These are phyloP conservation scores for Marasmius oreades DNA, from an alignment of 1,284 basidiomycete genomes.

Conservation along the genomic window DNA sequence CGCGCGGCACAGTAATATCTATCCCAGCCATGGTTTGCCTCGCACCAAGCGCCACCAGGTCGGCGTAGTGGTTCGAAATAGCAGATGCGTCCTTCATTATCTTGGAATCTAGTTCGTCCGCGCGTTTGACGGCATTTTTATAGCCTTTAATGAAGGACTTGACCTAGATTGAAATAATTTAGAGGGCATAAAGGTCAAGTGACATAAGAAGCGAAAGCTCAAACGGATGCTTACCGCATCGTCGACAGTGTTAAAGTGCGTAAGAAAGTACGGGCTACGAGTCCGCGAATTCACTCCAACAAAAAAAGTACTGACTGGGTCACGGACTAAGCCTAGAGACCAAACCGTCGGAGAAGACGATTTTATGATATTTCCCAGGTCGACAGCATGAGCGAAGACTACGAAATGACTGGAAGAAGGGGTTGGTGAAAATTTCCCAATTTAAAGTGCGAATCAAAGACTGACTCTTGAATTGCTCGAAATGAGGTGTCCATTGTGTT, in stretches of 20 bases:
- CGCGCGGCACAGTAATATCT: slow-evolving; percentile 16
- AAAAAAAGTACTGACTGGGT: background rate
- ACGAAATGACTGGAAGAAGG: background rate
- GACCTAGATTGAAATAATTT: background rate
- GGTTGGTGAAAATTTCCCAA: background rate
- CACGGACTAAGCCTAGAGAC: background rate
- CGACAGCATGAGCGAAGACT: background rate
- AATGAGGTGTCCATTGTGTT: background rate
- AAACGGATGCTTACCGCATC: background rate
- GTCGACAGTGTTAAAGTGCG: background rate
- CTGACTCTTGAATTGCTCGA: background rate
- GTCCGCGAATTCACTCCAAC: too few relatives aligned
- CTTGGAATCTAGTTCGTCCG: slow-evolving; percentile 6
- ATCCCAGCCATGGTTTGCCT: slow-evolving; percentile 33
- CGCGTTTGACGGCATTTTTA: slow-evolving; percentile 2
- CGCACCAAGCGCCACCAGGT: slow-evolving; percentile 33
- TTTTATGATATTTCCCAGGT: background rate
- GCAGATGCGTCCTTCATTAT: slow-evolving; percentile 5
- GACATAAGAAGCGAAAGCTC: too few relatives aligned
- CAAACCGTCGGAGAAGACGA: background rate
- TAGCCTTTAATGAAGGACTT: slow-evolving; percentile 3
- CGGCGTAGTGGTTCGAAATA: slow-evolving; percentile 27
- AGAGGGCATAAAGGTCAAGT: too few relatives aligned
- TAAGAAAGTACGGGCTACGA: background rate
- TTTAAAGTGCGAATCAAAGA: background rate